Base-by-base conservation (phyloP, 2,329 filamentous ascomycete species). In the Penicillium concentricum region DNA sequence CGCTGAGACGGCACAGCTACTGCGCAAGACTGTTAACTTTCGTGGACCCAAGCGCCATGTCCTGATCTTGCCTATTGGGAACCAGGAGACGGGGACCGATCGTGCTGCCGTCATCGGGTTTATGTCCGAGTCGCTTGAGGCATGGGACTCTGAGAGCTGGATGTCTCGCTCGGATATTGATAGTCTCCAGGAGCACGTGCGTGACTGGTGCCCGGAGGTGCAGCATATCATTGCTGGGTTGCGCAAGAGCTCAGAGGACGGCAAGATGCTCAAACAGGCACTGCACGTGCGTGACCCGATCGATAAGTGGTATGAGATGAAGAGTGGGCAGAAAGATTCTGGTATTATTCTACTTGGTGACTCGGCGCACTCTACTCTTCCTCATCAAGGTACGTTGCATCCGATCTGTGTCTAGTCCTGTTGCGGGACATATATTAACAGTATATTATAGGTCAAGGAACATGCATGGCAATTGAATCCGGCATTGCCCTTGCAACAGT, bases 11-110 rank as follows among this genome's bases (percentile, higher is more conserved):
- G 69, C 66, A 2, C 59, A 63, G 20, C 50, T 74, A 6, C 62
- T 74, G 4, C 67, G 68, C 35, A 70, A 65, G 52, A 72, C 70
- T 5, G 69, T 73, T 34, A 73, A 74, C 53, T 75, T 74, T 61
- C 67, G 67, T 43, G 67, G 67, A 24, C 67, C 71, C 35, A 61
- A 63, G 41, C 55, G 67, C 15, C 72, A 75, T 44, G 61, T 75
- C n/a, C 58, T 74, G 28, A 69, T 70, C 22, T 61, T 75, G n/a
- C 72, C 72, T 6, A 74, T 75, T 45, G 72, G 73, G 2, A 75
- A 75, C 44, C 54, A 67, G 18, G 70, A 72, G 44, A 69, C 68
- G 5, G 50, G 65, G 5, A 71, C 66, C 5, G 65, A 70, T 43
- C 64, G 70, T 16, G 71, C 72, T 3, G 72, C 66, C 0, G 57